Percentiles rank a stretch among this genome's conserved stretches.
Evolutionary conservation across 768 basidiomycete species (phyloP).

Genomic region (Leccinellum luteum): DNA sequence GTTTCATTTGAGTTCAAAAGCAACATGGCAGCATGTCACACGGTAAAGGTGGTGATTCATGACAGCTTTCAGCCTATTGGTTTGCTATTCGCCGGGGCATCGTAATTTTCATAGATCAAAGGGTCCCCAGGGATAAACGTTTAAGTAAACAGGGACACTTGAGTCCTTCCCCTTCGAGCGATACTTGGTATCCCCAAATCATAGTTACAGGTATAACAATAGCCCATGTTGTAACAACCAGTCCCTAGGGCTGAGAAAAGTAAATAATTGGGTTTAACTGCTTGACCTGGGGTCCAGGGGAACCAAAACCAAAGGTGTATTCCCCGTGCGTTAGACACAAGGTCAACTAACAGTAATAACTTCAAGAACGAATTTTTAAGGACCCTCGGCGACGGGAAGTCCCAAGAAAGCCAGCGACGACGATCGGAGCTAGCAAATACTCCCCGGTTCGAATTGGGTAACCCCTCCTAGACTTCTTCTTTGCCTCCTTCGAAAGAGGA

Average conservation of each 20-base stretch:
- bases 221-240: too few relatives aligned
- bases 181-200: background rate
- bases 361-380: background rate
- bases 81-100: background rate
- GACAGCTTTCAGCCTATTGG: background rate
- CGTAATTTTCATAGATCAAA: background rate
- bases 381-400: background rate
- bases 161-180: too few relatives aligned
- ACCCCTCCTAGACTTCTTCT: background rate
- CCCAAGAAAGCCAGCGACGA: too few relatives aligned
- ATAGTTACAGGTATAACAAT: too few relatives aligned
- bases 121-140: background rate
- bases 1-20: background rate
- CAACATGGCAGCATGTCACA: background rate
- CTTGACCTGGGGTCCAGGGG: background rate
- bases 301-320: background rate
- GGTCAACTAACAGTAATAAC: background rate
- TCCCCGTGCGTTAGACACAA: background rate
- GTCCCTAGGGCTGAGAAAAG: too few relatives aligned
- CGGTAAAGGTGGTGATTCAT: background rate
- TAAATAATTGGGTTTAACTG: too few relatives aligned
- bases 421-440: background rate
- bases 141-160: too few relatives aligned
- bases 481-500: conserved; percentile 17
- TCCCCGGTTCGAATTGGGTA: background rate